Base-by-base conservation (phyloP, 1,284 basidiomycete species). In the Rhodotorula sp. region DNA sequence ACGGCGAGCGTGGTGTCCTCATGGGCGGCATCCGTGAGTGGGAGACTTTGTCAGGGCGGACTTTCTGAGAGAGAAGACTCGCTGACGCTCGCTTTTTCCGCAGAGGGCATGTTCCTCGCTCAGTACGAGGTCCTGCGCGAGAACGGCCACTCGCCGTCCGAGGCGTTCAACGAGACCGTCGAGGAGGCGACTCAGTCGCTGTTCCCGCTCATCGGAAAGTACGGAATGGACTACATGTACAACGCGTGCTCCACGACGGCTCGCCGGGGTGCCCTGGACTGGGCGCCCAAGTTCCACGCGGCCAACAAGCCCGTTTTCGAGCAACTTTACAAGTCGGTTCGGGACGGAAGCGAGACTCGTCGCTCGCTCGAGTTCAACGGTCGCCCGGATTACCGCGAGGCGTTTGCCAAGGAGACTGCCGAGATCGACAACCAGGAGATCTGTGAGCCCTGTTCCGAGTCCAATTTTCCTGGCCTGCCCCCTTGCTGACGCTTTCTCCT, bases 151-250 rank as follows among this genome's bases (percentile, higher is more conserved):
- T 86, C 89, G 23, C 97, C 96, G 71, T 97, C 95, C 58, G 96
- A 99, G 84, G 96, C 93, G 72, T 98, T 99, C 89, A 99, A 99
- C 85, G 96, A 99, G 87, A 99, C 97, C 75, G 94, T 97, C 73
- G 96, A 99, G 84, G 96, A 99, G 86, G 97, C 97, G 26, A 97
- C 97, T 64, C 94, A 98, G 83, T 97, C 94, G 67, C 89, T 99
- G 78, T 98, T 93, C 87, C 96, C 97, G 72, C 85, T 99, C 81
- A 93, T 99, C 79, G 96, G 95, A 79, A 88, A 73, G 62, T 72
- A 70, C 75, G 91, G 91, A 77, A 97, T 97, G 97, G 96, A 99
- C 86, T 97, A 98, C 89, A 98, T 98, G 96, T 98, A 79, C 79
- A 80, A 72, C 62, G 73, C 76, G 31, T 99, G 97, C 87, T 99